These are phyloP conservation scores for Rhododendron griersonianum DNA, from an alignment of 148 eudicot genomes.

Conservation along the genomic window DNA sequence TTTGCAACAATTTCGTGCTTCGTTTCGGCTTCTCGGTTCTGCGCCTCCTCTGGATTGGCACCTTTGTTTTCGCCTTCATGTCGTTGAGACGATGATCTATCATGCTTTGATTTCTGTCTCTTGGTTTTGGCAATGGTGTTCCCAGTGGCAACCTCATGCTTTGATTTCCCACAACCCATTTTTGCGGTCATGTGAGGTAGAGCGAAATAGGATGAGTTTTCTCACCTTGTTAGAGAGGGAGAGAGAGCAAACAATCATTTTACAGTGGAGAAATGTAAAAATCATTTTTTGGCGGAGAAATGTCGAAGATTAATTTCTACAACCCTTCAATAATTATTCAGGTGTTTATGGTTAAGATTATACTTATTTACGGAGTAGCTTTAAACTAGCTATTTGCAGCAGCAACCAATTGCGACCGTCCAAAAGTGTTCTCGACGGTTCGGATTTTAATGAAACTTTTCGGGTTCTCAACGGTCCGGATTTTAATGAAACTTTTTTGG, in stretches of 20 bases:
- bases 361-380: too few relatives aligned
- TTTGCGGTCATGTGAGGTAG: background rate
- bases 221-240: background rate
- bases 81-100: background rate
- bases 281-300: background rate
- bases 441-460: too few relatives aligned
- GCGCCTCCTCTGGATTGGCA: background rate
- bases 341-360: too few relatives aligned
- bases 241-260: background rate
- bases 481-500: too few relatives aligned
- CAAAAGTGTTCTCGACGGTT: too few relatives aligned
- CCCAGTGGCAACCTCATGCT: background rate
- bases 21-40: background rate
- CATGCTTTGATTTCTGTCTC: background rate
- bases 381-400: too few relatives aligned
- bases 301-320: background rate
- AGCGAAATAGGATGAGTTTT: background rate
- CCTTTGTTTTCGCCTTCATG: too few relatives aligned
- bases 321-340: background rate
- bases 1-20: background rate
- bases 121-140: background rate
- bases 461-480: too few relatives aligned
- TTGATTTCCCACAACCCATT: slow-evolving; percentile 21
- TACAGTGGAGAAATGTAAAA: background rate
- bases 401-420: too few relatives aligned